phyloP scores from a whole-genome alignment of 169 alveolate species.

The Plasmodium malariae region DNA sequence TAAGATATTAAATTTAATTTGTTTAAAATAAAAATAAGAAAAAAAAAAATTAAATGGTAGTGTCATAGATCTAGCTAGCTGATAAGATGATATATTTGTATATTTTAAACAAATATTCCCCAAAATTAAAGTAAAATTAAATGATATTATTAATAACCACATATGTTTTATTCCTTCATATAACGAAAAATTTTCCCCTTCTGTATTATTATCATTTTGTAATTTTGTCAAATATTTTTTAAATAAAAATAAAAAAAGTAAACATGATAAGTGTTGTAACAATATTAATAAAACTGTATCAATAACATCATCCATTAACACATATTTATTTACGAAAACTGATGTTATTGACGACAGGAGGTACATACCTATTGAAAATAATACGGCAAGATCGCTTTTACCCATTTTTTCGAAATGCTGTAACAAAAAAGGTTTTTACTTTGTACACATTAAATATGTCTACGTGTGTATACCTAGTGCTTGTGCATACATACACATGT shows the following conservation, averaged over 20 bases:
- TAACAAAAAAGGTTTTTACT: not conserved
- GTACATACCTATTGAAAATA: conserved; percentile 28
- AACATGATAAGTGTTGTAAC: conserved; percentile 48
- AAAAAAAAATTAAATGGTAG: conserved; percentile 58
- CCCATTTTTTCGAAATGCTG: not conserved
- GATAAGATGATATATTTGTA: conserved; percentile 50
- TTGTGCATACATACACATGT: not conserved
- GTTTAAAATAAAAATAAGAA: conserved; percentile 68
- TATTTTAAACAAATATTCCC: conserved; percentile 62
- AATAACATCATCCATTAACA: conserved; percentile 27
- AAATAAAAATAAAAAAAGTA: conserved; percentile 29
- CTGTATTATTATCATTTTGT: not conserved
- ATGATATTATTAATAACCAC: conserved; percentile 43
- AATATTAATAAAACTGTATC: conserved; percentile 47
- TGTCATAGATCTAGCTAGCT: conserved; percentile 74
- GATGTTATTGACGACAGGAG: conserved; percentile 54
- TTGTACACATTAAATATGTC: too few relatives aligned
- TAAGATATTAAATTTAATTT: conserved; percentile 35
- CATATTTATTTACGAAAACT: conserved; percentile 53
- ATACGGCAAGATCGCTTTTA: conserved; percentile 15
- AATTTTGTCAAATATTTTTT: not conserved
- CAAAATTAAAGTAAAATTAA: conserved; percentile 58
- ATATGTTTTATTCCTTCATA: conserved; percentile 50
- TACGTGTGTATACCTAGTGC: not conserved
- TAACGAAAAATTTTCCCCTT: conserved; percentile 21